Evolutionary conservation across 2,329 filamentous ascomycete genomes (phyloP), one percentile per base, ranked within the genome.

Genomic region (Niveomyces coronatus): DNA sequence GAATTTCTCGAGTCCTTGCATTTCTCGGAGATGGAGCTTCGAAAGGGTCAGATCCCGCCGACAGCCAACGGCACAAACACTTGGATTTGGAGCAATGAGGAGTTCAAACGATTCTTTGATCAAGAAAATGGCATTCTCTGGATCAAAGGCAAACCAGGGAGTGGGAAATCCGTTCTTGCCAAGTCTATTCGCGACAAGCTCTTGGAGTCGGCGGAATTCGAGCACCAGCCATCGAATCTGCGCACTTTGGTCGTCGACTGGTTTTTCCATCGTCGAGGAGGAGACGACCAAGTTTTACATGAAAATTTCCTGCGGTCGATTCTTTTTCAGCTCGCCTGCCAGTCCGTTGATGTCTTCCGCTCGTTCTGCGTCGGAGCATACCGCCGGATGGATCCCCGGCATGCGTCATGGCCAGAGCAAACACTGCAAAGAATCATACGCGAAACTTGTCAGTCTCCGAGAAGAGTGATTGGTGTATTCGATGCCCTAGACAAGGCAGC

Each of bases 121-220:
- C 3, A 24, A 24, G 9, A 16, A 10, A 23, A 13, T 17, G 35
- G 35, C 5, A 28, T 42, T 15, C 35, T 42, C 5, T 42, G 40
- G 35, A 38, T 42, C 20, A 15, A 27, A n/a, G 40, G 40, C 4
- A 42, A 42, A 19, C 40, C 40, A 6, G 40, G 40, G 6, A 42
- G 35, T 14, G 40, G 40, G 7, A 42, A 42, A 19, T 42, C 40
- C 13, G 35, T 42, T n/a, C 18, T 42, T 14, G 40, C 40, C 31
- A 34, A 31, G 19, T 17, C 22, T n/a, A 42, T 38, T 17, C 23
- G 33, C n/a, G 18, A 36, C 9, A 13, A 20, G n/a, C 35, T 41
- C 13, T 18, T 22, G n/a, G 9, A 45, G 23, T 13, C 17, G 30
- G 1, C 16, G 9, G 3, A 9, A n/a, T 23, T 20, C 7, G 10